Evolutionary conservation across 768 basidiomycete species (phyloP).

Genomic region (Leccinum rimulosum): DNA sequence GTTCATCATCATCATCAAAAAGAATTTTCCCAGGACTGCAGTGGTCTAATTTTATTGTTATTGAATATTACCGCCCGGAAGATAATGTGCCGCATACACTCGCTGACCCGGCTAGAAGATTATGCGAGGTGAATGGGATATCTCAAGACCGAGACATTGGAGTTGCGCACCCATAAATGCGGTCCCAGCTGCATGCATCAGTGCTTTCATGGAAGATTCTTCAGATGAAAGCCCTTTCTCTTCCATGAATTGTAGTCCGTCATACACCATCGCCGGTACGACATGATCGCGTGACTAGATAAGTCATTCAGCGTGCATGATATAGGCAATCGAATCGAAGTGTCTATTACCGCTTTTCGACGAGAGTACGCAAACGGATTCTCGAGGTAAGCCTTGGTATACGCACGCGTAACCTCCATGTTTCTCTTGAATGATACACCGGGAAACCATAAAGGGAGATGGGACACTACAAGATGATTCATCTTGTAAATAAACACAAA

Average conservation of each 20-base stretch:
- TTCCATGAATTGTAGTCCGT: background rate
- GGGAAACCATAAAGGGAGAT: background rate
- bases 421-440: background rate
- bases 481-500: background rate
- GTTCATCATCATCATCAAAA: too few relatives aligned
- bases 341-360: background rate
- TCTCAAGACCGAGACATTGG: background rate
- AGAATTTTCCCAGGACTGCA: too few relatives aligned
- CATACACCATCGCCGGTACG: background rate
- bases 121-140: background rate
- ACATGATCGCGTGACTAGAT: background rate
- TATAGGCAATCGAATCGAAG: background rate
- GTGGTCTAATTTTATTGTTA: too few relatives aligned
- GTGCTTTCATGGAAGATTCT: background rate
- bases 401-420: background rate
- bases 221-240: background rate
- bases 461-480: background rate
- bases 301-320: background rate
- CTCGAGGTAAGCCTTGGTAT: constrained; percentile 1
- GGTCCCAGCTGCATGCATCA: background rate
- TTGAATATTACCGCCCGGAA: too few relatives aligned
- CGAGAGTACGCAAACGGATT: background rate
- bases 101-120: background rate
- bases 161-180: background rate
- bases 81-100: background rate